Evolutionary conservation across 208 protist species (phyloP), one percentile per base, ranked within the genome.

Genomic region (Leishmania guyanensis): DNA sequence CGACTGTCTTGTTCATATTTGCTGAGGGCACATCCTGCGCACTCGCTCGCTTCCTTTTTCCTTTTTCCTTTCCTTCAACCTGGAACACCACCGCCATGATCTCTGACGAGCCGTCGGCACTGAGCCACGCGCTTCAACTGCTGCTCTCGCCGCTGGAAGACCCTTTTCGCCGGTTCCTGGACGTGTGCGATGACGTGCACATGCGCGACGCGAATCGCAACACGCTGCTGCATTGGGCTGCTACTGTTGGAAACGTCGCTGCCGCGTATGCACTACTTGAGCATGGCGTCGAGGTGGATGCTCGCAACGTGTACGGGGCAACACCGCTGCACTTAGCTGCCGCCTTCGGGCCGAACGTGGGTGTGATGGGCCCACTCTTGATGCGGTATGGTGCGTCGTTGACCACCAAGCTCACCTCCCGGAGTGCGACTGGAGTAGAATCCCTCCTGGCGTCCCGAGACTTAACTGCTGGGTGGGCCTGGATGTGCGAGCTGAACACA

Each of bases 201-300:
- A 71, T 90, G 48, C 64, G 78, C n/a, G 91, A 95, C 54, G 76
- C 72, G 0, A 70, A 64, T 9, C 80, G 87, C 10, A 97, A 97
- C 74, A 91, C 86, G 17, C 72, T 94, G 29, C 82, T 97, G 43
- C 94, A 97, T 79, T 95, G 92, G 90, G 91, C 90, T 2, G 86
- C 90, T 0, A 75, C 87, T 9, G 56, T 94, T 1, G 92, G 92
- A 17, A 84, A 90, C 75, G 60, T 89, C 17, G 53, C 77, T 22
- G 76, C 84, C 0, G 84, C 91, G 0, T 79, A 80, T 29, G 43
- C 84, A 20, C 82, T 95, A 39, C 65, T 95, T 43, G 43, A 87
- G 50, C 64, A 80, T 6, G 90, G 90, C 0, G 58, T 90, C 3
- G 75, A 86, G 20, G 69, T 94, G 14, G 77, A 94, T 33, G 76